Evolutionary conservation across 2,329 filamentous ascomycete species (phyloP), one percentile per base, ranked within the genome.

Genomic region (Phaeosphaeria sp.): DNA sequence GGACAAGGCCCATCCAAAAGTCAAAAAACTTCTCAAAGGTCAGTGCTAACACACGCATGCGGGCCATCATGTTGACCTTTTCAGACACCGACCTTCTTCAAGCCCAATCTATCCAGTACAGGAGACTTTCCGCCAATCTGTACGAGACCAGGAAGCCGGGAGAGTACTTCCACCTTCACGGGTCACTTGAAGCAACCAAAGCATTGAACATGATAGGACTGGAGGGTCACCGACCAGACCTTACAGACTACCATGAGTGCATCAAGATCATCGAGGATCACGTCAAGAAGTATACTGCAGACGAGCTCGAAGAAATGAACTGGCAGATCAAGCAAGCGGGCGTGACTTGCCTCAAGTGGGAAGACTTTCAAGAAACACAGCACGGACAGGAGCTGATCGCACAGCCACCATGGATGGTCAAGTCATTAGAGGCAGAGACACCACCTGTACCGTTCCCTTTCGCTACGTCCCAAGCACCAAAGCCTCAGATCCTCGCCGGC

Each of bases 161-260:
- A n/a, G 82, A 89, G 69, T 92, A 86, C 68, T 92, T 90, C 69
- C 90, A 92, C 68, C 89, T 92, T 24, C 90, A 92, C 71, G 89
- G 90, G 45, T 92, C 89, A 0, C 77, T 92, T 0, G 89, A 92
- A 64, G 89, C 90, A 3, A 87, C 86, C 9, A 88, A 84, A 7
- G 90, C 89, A 0, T 77, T 92, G 25, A 81, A 84, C 45, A 91
- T 91, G 89, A 84, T 92, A 64, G 89, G 88, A 0, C 77, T 92
- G 5, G 84, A 87, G 49, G 80, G 87, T 0, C 82, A 86, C 54
- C 79, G 85, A 6, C 86, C 88, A 1, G 86, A 87, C 46, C 71
- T 91, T 54, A 85, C 82, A 21, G 75, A 80, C 17, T 78, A 79
- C 46, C 77, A 76, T 39, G 66, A 78, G 48, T 78, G 76, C 47